phyloP scores from a whole-genome alignment of 2,329 filamentous ascomycete species.

The Fusarium mexicanum region DNA sequence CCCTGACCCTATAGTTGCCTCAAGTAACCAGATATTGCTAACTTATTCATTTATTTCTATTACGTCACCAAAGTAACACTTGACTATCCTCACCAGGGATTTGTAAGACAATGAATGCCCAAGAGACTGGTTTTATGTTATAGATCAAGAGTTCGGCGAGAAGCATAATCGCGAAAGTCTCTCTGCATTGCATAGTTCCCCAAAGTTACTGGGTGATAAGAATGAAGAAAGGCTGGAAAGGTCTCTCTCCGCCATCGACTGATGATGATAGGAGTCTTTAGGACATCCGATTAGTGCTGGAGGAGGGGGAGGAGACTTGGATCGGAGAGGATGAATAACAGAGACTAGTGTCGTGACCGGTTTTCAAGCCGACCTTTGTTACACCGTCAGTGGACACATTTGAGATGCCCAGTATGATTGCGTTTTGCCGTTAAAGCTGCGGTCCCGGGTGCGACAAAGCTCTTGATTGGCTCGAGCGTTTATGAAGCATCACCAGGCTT shows the following conservation, averaged over 20 bases:
- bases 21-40: no score
- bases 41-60: no score
- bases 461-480: not conserved
- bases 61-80: no score
- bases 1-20: no score
- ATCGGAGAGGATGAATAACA: not conserved
- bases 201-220: not conserved
- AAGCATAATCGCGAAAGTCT: no score
- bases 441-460: not conserved
- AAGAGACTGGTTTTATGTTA: no score
- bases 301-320: no score
- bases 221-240: fast-evolving
- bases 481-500: not conserved
- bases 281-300: no score
- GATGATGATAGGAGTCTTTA: not conserved
- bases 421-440: not conserved
- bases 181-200: no score
- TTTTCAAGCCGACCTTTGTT: not conserved
- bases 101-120: no score
- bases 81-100: no score
- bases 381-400: not conserved
- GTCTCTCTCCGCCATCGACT: not conserved
- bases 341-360: not conserved
- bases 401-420: not conserved
- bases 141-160: no score